These are phyloP conservation scores for Populus hybrid DNA, from an alignment of 441 rosid genomes.

Conservation along the genomic window DNA sequence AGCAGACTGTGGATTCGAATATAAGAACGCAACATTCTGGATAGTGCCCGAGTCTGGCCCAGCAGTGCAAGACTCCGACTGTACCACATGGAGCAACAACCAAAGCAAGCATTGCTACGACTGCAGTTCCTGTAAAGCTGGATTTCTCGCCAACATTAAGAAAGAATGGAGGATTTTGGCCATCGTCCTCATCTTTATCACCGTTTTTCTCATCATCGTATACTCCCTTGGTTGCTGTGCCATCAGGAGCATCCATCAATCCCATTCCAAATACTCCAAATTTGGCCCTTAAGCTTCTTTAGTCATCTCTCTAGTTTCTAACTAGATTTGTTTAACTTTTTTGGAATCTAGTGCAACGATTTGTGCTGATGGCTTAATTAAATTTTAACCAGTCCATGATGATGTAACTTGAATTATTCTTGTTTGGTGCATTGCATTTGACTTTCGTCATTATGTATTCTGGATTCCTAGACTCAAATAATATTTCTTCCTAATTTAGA, in stretches of 20 bases:
- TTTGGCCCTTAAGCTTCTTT: background rate
- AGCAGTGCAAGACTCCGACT: slow-evolving; percentile 16
- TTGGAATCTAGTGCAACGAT: background rate
- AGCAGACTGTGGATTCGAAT: slow-evolving; percentile 16
- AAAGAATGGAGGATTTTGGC: slow-evolving; percentile 44
- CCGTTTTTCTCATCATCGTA: slow-evolving; percentile 30
- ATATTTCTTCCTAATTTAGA: background rate
- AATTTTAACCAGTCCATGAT: background rate
- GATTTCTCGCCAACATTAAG: slow-evolving; percentile 45
- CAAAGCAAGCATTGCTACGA: slow-evolving; percentile 39
- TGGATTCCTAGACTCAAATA: background rate
- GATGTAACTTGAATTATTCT: background rate
- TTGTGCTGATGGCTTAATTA: too few relatives aligned
- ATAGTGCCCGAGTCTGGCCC: slow-evolving; percentile 6
- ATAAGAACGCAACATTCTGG: slow-evolving; percentile 22
- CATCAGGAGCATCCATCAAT: slow-evolving; percentile 4
- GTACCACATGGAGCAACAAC: slow-evolving; percentile 32
- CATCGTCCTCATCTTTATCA: slow-evolving; percentile 28
- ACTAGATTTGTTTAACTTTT: too few relatives aligned
- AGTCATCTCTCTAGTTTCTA: background rate
- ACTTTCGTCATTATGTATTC: background rate
- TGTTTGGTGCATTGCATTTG: background rate
- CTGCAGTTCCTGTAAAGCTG: slow-evolving; percentile 57
- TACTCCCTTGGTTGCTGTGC: slow-evolving; percentile 18
- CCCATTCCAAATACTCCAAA: slow-evolving; percentile 7